Evolutionary conservation across 148 eudicot species (phyloP).

Genomic region (Camellia japonica): DNA sequence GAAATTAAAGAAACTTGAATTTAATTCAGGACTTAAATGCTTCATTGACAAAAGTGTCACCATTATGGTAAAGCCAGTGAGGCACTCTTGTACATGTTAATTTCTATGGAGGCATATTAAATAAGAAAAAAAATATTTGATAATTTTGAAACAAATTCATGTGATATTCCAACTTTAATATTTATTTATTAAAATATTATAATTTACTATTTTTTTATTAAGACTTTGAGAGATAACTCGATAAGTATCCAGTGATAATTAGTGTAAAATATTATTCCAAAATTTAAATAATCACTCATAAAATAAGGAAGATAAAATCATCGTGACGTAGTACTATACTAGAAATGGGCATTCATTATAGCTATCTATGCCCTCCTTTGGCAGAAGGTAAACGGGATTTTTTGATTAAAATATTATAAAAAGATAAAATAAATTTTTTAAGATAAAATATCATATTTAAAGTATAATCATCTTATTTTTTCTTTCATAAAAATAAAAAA

Average conservation of each 20-base stretch:
- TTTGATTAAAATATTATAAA: no score
- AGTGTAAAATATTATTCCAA: background rate
- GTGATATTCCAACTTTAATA: background rate
- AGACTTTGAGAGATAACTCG: background rate
- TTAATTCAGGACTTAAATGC: background rate
- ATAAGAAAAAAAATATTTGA: background rate
- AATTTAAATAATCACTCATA: background rate
- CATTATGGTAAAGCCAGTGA: background rate
- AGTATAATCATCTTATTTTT: no score
- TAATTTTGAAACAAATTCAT: background rate
- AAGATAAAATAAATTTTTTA: no score
- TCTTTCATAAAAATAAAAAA: no score
- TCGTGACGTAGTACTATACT: background rate
- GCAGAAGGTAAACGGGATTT: no score
- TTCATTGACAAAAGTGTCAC: background rate
- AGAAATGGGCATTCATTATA: no score
- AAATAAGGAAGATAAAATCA: background rate
- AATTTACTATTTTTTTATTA: background rate
- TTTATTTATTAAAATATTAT: background rate
- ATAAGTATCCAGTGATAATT: background rate
- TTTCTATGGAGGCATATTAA: background rate
- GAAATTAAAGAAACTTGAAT: background rate
- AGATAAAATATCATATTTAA: no score
- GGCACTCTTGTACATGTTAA: background rate
- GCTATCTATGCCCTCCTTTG: no score